Evolutionary conservation across 1,139 yeast species (phyloP), one percentile per base, ranked within the genome.

Genomic region (Arxiozyma slooffiae): DNA sequence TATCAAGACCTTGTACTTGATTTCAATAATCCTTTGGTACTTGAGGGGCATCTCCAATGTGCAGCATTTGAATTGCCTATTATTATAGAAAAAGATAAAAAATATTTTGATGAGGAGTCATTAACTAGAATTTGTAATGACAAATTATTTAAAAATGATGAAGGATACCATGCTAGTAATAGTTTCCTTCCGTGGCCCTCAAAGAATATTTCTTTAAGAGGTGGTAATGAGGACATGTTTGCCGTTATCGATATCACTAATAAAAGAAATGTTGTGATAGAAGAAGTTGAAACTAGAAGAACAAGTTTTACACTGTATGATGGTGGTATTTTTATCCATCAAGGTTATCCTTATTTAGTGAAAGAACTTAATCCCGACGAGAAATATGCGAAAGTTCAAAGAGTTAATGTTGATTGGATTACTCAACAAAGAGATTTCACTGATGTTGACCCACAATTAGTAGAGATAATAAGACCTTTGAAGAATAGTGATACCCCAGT

Each of bases 271-370:
- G 70, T 76, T 5, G 82, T 92, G 1, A 82, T 92, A 46, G 99
- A 92, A 67, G 92, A 85, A 59, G 79, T 92, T n/a, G 98, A 92
- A 63, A 85, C 85, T 2, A 82, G 87, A 47, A 75, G 98, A 58
- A 87, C 95, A 0, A 82, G 90, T 48, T 92, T 92, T 64, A 88
- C 97, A 0, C 66, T 92, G 1, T 94, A 94, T 64, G 97, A 92
- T 65, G 99, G 98, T 0, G 98, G 95, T 0, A 89, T 92, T 1
- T 89, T 86, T 58, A 77, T 92, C 47, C 97, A 92, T 62, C 97
- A 92, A 66, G 99, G 99, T 2, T 75, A 79, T 53, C 88, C 97
- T 0, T 90, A 89, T 62, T 65, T 94, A 38, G 90, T 94, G 0
- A 79, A 84, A 51, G 95, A 89, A 58, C 85, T 92, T 60, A 85